Evolutionary conservation across 129 eudicot species (phyloP), one percentile per base, ranked within the genome.

Genomic region (Flaveria robusta): DNA sequence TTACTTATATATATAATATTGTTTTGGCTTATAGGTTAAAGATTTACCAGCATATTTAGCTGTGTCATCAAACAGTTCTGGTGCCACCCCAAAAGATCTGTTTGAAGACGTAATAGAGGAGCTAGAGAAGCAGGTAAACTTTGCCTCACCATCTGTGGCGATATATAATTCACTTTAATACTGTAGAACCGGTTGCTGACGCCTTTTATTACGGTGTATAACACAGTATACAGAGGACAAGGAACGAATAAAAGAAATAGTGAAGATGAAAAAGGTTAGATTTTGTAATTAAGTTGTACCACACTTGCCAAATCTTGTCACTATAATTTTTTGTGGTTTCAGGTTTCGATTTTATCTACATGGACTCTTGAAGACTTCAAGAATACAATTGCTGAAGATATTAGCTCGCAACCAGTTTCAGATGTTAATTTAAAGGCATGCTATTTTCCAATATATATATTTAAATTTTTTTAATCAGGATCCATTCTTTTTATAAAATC

Each of bases 71-170:
- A 95, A 95, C 80, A 77, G 83, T 59, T 83, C 94, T 23, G 99
- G 99, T 43, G 89, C 93, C 52, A 86, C 92, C 47, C 85, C 99
- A 11, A 91, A 95, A 83, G 99, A 95, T 42, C 78, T 95, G 54
- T 95, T 95, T 84, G 94, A 87, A 81, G 99, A 95, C 86, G 97
- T 95, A 34, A 75, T 77, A 15, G 99, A 95, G 81, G 99, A 95
- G 87, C 89, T 91, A n/a, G 87, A 85, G 42, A 95, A 91, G 75
- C 93, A 89, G 97, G 99, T 89, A 24, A 64, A n/a, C 19, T 41
- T 46, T 54, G 13, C 58, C 50, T 31, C 63, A 15, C 55, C 31
- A n/a, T 47, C 18, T 20, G 52, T 29, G 52, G 45, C 11, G 26
- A 56, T 26, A 18, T 54, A 26, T 72, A 24, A 34, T 31, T 34